Percentiles rank a stretch among this genome's conserved stretches.
Evolutionary conservation across 2,329 filamentous ascomycete species (phyloP).

Genomic region (Fusarium nelsonii): DNA sequence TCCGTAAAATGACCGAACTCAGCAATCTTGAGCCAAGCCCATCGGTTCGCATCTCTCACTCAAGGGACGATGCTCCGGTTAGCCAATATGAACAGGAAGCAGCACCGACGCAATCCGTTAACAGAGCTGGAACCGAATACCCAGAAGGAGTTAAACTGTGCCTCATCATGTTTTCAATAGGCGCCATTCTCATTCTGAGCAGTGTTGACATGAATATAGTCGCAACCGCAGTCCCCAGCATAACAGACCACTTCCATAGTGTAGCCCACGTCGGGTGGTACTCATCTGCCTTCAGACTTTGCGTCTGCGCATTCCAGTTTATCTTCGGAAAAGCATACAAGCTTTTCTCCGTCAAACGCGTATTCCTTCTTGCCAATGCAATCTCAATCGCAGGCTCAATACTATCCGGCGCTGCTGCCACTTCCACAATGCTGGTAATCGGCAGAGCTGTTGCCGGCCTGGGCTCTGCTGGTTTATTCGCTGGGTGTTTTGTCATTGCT

Average conservation of each 20-base stretch:
- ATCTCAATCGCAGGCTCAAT: constrained; percentile 61
- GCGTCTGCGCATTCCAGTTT: constrained; percentile 55
- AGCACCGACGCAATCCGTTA: accelerated
- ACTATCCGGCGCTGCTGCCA: constrained; percentile 58
- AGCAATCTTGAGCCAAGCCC: accelerated
- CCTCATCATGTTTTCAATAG: constrained; percentile 15
- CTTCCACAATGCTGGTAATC: constrained; percentile 58
- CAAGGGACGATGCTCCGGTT: accelerated
- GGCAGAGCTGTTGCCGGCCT: constrained; percentile 61
- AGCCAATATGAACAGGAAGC: not conserved
- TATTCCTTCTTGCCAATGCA: constrained; percentile 55
- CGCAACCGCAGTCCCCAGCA: constrained; percentile 43
- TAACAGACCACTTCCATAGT: constrained; percentile 47
- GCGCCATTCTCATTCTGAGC: constrained; percentile 19
- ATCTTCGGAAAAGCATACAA: constrained; percentile 33
- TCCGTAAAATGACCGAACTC: constrained; percentile 1
- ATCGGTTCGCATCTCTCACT: accelerated
- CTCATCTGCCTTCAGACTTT: constrained; percentile 52
- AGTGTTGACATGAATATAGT: constrained; percentile 46
- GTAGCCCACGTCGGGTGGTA: constrained; percentile 46
- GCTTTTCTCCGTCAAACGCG: constrained; percentile 38
- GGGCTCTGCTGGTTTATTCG: constrained; percentile 58
- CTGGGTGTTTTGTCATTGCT: constrained; percentile 47
- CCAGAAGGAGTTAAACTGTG: constrained; percentile 14
- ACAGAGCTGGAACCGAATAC: not conserved